phyloP scores from a whole-genome alignment of 345 rosid genomes.

The Salix caprea region DNA sequence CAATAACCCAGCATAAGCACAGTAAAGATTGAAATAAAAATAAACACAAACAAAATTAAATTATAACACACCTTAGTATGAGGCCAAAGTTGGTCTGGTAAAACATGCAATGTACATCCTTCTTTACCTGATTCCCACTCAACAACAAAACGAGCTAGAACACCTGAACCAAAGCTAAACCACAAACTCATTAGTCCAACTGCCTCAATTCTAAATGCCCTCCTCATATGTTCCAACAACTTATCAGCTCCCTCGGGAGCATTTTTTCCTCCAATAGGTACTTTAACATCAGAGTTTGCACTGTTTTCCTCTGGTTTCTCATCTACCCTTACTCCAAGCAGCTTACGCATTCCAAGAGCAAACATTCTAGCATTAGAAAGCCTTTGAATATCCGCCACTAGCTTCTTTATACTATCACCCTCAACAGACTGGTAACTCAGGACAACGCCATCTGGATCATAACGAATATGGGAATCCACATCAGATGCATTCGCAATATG shows the following conservation, averaged over 20 bases:
- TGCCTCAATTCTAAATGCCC: constrained; percentile 89
- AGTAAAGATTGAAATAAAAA: background rate
- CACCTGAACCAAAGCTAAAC: constrained; percentile 92
- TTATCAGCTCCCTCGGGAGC: constrained; percentile 66
- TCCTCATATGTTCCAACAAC: constrained; percentile 75
- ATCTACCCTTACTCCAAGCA: constrained; percentile 86
- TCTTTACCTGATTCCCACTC: constrained; percentile 98
- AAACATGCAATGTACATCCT: constrained; percentile 99
- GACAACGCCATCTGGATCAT: constrained; percentile 96
- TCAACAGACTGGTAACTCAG: constrained; percentile 91
- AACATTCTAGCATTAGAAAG: constrained; percentile 95
- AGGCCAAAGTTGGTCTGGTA: constrained; percentile 99
- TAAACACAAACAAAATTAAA: background rate
- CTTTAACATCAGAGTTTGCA: constrained; percentile 47
- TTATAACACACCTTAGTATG: constrained; percentile 66
- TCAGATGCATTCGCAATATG: constrained; percentile 92
- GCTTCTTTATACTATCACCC: constrained; percentile 80
- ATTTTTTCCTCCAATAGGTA: constrained; percentile 51
- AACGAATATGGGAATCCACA: constrained; percentile 86
- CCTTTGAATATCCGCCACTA: constrained; percentile 88
- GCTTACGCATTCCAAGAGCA: constrained; percentile 85
- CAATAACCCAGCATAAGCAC: background rate
- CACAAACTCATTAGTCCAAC: constrained; percentile 93
- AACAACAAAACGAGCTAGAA: constrained; percentile 92
- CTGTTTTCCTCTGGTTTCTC: constrained; percentile 63